Conservation (phyloP, 768 basidiomycete genomes). For the Calocybe gangraenosa region DNA sequence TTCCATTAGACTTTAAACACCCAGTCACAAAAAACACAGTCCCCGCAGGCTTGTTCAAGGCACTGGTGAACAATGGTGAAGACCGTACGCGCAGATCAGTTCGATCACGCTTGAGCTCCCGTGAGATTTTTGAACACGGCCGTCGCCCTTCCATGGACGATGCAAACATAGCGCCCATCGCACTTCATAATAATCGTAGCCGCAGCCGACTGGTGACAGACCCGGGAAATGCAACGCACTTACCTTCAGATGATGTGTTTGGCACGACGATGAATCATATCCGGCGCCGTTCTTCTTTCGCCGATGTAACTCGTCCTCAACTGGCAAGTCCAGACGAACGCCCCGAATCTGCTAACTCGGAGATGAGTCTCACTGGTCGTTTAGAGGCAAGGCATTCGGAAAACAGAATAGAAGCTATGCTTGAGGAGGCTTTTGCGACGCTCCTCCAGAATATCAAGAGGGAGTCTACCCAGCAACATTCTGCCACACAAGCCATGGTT, state of each 20-base stretch:
- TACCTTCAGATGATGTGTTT: slow-evolving; percentile 36
- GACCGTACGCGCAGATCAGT: slow-evolving; percentile 67
- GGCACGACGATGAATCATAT: slow-evolving; percentile 27
- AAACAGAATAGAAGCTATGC: slow-evolving; percentile 52
- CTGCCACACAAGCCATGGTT: slow-evolving; percentile 58
- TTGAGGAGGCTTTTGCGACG: slow-evolving; percentile 65
- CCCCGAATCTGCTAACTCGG: slow-evolving; percentile 37
- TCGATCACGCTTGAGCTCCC: slow-evolving; percentile 73
- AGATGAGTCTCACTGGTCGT: slow-evolving; percentile 48
- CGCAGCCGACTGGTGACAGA: slow-evolving; percentile 56
- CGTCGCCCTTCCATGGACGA: slow-evolving; percentile 77
- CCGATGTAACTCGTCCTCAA: slow-evolving; percentile 42
- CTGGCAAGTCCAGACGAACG: slow-evolving; percentile 26
- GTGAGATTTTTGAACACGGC: slow-evolving; percentile 67
- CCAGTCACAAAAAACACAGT: slow-evolving; percentile 62
- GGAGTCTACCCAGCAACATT: slow-evolving; percentile 23
- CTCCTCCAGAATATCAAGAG: slow-evolving; percentile 37
- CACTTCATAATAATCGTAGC: slow-evolving; percentile 50
- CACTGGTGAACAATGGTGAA: slow-evolving; percentile 55
- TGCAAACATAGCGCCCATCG: slow-evolving; percentile 62
- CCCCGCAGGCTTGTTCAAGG: slow-evolving; percentile 84
- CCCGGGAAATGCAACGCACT: slow-evolving; percentile 33
- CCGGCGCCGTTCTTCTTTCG: slow-evolving; percentile 55
- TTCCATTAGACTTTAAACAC: slow-evolving; percentile 70
- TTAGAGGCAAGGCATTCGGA: slow-evolving; percentile 61